phyloP scores from a whole-genome alignment of 2,329 filamentous ascomycete species.

The Mariannaea sp. region DNA sequence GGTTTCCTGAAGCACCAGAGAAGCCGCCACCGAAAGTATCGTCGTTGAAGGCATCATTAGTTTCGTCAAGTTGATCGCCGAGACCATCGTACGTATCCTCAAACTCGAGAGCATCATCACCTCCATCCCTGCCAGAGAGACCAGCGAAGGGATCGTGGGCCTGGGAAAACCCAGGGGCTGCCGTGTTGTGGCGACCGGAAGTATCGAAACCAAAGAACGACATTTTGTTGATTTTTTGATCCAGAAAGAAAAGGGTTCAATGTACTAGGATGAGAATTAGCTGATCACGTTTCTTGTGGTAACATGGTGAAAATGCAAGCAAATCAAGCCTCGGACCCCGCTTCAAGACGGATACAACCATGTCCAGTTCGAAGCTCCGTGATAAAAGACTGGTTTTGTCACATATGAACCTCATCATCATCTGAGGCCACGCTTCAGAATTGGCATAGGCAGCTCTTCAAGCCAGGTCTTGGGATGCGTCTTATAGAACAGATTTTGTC shows the following conservation, averaged over 20 bases:
- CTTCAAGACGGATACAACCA: slow-evolving; percentile 10
- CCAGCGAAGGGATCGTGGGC: slow-evolving; percentile 85
- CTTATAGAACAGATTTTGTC: neutral
- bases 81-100: slow-evolving; percentile 97
- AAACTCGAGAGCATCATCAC: slow-evolving; percentile 72
- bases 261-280: slow-evolving; percentile 35
- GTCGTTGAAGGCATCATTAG: slow-evolving; percentile 93
- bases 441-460: neutral
- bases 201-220: slow-evolving; percentile 92
- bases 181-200: slow-evolving; percentile 64
- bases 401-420: neutral
- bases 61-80: slow-evolving; percentile 87
- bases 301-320: slow-evolving; percentile 5
- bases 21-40: slow-evolving; percentile 76
- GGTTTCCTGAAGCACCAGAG: slow-evolving; percentile 50
- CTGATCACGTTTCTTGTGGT: slow-evolving; percentile 3
- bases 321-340: slow-evolving; percentile 12
- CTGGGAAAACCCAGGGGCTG: slow-evolving; percentile 81
- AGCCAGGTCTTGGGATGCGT: neutral
- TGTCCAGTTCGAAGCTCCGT: slow-evolving; percentile 3
- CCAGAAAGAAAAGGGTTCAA: slow-evolving; percentile 24
- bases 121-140: slow-evolving; percentile 68
- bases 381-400: neutral
- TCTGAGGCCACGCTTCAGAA: neutral
- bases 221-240: slow-evolving; percentile 58